Evolutionary conservation across 805 yeast species (phyloP), one percentile per base, ranked within the genome.

Genomic region (Lipomyces orientalis): DNA sequence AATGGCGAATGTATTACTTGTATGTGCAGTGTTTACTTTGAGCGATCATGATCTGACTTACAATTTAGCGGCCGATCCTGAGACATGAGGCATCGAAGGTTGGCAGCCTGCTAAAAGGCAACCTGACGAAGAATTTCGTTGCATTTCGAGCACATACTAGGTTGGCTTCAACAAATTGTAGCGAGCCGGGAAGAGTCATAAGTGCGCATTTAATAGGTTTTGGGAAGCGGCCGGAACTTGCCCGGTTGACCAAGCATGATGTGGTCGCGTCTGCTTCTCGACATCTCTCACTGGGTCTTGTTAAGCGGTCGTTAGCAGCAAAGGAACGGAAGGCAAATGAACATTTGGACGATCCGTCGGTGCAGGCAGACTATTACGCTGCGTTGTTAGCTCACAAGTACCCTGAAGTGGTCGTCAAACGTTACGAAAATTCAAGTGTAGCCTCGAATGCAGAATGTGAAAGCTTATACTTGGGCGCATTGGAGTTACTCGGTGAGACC

Each of bases 341-440:
- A 68, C 88, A 90, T 65, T 79, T 91, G 58, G 79, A 82, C 59
- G 89, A 91, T 77, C 85, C 98, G 1, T 80, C 76, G 3, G 82
- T 86, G 5, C 99, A 95, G 80, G 93, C 96, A 1, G 88, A 86
- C 64, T 94, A 95, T 75, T 95, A 95, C 81, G 85, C 85, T 10
- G 83, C 87, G 14, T 81, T 95, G 59, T 78, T 95, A 71, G 86
- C 86, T 66, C 85, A 94, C 64, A 90, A 91, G 79, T 95, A 92
- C 76, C 98, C 99, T n/a, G 97, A 93, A 74, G 89, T 94, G 64
- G 97, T 95, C 6, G 92, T 94, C n/a, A 89, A 95, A 65, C 85
- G 99, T 67, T 96, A 86, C 77, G 98, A 96, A 78, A 90, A 96
- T 8, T 90, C 95, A 0, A 97, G 97, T n/a, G 91, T 95, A 64